Evolutionary conservation across 371 early-diverging fungal species (phyloP).

Genomic region (Zopfochytrium polystomum): DNA sequence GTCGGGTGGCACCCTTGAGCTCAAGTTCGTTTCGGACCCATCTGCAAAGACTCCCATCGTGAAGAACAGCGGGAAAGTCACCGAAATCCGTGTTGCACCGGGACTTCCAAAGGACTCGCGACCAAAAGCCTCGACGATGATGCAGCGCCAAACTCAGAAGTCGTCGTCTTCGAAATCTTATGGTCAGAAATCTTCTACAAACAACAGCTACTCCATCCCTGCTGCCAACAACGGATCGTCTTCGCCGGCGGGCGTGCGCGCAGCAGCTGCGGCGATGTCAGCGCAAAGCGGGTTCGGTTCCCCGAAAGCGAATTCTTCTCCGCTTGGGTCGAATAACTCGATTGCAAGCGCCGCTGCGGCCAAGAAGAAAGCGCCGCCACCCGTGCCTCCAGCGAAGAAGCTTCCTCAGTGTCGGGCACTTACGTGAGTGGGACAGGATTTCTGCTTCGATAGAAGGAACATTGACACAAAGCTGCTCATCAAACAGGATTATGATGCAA

Average conservation of each 20-base stretch:
- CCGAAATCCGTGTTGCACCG: constrained; percentile 44
- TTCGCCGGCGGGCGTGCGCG: constrained; percentile 1
- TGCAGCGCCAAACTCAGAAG: constrained; percentile 17
- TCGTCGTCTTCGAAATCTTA: neutral
- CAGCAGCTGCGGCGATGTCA: neutral
- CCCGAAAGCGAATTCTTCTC: too few relatives aligned
- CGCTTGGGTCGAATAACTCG: neutral
- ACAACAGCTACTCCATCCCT: neutral
- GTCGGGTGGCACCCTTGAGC: constrained; percentile 38
- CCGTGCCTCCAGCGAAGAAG: constrained; percentile 54
- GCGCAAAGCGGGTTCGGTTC: neutral
- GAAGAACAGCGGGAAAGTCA: constrained; percentile 41
- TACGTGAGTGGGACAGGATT: constrained; percentile 45
- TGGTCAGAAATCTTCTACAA: neutral
- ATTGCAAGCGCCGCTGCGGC: constrained; percentile 27
- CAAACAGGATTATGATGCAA: constrained; percentile 44
- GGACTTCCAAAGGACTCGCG: constrained; percentile 48
- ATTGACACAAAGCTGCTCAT: too few relatives aligned
- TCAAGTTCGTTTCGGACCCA: constrained; percentile 45
- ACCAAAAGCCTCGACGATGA: constrained; percentile 31
- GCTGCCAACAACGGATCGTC: constrained; percentile 8
- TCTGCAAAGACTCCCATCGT: constrained; percentile 28
- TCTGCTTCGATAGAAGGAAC: too few relatives aligned
- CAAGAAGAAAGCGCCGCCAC: constrained; percentile 47
- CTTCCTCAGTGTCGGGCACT: constrained; percentile 41